A percentile compares a stretch with the other conserved stretches of the same genome.
Conservation (phyloP, 148 eudicot genomes). For the Camellia japonica region DNA sequence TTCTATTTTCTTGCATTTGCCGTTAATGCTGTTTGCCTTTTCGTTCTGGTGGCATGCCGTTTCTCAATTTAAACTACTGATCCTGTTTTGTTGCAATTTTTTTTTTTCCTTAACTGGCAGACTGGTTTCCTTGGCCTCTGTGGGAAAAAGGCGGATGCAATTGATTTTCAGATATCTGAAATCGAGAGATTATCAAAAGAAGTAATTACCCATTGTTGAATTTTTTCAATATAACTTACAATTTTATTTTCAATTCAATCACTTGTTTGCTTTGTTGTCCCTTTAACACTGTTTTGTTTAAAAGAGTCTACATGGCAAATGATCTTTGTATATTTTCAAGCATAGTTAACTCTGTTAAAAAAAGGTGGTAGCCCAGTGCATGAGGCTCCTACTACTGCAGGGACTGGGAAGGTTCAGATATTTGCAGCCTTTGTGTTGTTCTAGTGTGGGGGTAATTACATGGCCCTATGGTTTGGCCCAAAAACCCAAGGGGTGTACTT, state of each 20-base stretch:
- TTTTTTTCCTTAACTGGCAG: slow-evolving; percentile 42
- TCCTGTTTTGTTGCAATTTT: neutral
- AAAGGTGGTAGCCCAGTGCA: too few relatives aligned
- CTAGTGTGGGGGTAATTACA: too few relatives aligned
- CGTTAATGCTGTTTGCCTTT: neutral
- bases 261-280: neutral
- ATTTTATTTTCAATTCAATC: neutral
- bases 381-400: too few relatives aligned
- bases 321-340: too few relatives aligned
- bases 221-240: neutral
- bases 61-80: slow-evolving; percentile 18
- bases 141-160: slow-evolving; percentile 81
- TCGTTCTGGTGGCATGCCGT: neutral
- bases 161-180: slow-evolving; percentile 64
- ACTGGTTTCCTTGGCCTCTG: slow-evolving; percentile 83
- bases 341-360: too few relatives aligned
- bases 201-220: slow-evolving; percentile 39
- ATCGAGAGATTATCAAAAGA: slow-evolving; percentile 69
- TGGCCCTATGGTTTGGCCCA: too few relatives aligned
- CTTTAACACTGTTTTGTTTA: neutral
- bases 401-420: too few relatives aligned
- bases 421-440: too few relatives aligned
- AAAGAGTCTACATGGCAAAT: too few relatives aligned
- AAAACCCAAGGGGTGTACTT: too few relatives aligned
- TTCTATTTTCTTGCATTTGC: neutral